Evolutionary conservation across 176 grass and related monocot genomes (phyloP).

Genomic region (Lolium rigidum): DNA sequence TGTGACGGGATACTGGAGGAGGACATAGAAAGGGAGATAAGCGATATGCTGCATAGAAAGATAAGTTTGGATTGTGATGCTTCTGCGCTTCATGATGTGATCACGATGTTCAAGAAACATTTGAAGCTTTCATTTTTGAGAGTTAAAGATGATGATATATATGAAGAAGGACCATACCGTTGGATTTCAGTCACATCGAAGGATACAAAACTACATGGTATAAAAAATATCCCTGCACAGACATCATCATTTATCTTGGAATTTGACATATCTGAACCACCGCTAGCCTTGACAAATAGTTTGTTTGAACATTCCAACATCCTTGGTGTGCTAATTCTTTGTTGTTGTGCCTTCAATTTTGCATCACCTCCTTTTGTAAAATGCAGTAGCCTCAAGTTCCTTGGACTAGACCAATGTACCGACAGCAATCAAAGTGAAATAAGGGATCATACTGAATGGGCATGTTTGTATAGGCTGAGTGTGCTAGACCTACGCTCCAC

Average conservation of each 20-base stretch:
- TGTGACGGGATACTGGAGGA: conserved; percentile 1
- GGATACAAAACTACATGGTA: background rate
- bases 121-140: background rate
- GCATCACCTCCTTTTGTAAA: background rate
- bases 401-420: background rate
- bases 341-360: background rate
- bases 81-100: background rate
- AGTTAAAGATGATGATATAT: background rate
- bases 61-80: background rate
- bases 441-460: background rate
- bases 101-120: background rate
- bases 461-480: background rate
- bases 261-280: background rate
- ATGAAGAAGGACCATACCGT: background rate
- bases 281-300: background rate
- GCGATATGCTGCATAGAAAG: background rate
- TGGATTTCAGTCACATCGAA: background rate
- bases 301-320: background rate
- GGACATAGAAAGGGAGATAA: too few relatives aligned
- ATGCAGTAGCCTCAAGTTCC: background rate
- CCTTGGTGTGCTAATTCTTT: background rate
- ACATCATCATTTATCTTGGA: background rate
- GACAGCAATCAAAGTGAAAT: background rate
- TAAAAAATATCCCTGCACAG: background rate
- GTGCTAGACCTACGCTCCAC: background rate